phyloP scores from a whole-genome alignment of 176 grass and related monocot species.

The Avena atlantica region DNA sequence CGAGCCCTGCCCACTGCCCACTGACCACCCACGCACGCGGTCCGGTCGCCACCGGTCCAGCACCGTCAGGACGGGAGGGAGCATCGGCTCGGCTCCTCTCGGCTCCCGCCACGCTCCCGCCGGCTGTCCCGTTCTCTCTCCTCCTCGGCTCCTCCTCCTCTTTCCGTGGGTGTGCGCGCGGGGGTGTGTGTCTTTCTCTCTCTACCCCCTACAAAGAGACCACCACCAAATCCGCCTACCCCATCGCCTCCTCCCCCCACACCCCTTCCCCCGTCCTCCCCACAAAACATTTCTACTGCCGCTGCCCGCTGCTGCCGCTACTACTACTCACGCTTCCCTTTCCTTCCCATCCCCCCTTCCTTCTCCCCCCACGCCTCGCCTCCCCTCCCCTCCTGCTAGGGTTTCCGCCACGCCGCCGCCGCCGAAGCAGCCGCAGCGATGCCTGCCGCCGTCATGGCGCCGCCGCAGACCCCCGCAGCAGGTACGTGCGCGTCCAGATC shows the following conservation, averaged over 20 bases:
- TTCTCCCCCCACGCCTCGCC: no score
- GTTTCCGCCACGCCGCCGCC: slow-evolving; percentile 41
- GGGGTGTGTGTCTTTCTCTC: slow-evolving; percentile 36
- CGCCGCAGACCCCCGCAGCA: slow-evolving; percentile 38
- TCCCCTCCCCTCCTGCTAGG: slow-evolving; percentile 17
- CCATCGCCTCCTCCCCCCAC: not conserved
- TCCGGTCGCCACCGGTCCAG: slow-evolving; percentile 30
- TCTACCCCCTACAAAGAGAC: slow-evolving; percentile 99
- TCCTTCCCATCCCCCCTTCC: not conserved
- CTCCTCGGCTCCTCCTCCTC: not conserved
- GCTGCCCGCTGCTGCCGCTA: not conserved
- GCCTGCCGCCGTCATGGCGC: slow-evolving; percentile 37
- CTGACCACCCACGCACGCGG: not conserved
- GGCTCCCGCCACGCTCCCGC: not conserved
- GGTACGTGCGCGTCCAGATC: slow-evolving; percentile 51
- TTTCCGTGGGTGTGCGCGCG: not conserved
- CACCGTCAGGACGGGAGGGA: not conserved
- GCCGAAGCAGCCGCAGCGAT: slow-evolving; percentile 36
- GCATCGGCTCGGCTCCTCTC: not conserved
- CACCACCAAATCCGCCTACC: slow-evolving; percentile 54
- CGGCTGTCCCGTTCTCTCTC: not conserved
- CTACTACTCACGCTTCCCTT: slow-evolving; percentile 10
- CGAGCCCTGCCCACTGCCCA: no score
- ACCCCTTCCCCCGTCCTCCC: not conserved
- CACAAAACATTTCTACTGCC: slow-evolving; percentile 46